Evolutionary conservation across 331 rosid species (phyloP).

Genomic region (Dryas integrifolia): DNA sequence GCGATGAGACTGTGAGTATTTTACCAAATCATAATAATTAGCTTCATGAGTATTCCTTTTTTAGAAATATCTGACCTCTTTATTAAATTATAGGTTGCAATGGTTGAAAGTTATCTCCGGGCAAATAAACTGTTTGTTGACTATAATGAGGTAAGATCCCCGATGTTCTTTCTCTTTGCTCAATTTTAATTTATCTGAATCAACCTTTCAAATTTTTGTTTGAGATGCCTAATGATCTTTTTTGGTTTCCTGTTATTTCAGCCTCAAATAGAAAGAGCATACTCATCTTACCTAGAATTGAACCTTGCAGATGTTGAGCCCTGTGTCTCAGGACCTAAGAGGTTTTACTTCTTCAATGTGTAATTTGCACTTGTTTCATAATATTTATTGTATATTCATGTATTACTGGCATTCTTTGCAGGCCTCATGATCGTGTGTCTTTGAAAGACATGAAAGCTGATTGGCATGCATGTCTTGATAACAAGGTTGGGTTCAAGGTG

Average conservation of each 20-base stretch:
- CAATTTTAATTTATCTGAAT: neutral
- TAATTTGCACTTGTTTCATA: neutral
- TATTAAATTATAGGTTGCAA: conserved; percentile 58
- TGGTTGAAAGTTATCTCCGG: conserved; percentile 91
- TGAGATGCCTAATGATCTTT: conserved; percentile 21
- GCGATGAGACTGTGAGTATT: conserved; percentile 78
- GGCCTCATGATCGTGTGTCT: conserved; percentile 86
- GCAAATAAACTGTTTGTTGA: conserved; percentile 89
- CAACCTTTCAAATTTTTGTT: neutral
- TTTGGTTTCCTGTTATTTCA: conserved; percentile 24
- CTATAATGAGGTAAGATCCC: conserved; percentile 66
- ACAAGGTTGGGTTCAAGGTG: conserved; percentile 91
- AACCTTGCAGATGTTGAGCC: conserved; percentile 78
- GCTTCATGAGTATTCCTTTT: conserved; percentile 23
- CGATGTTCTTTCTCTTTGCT: neutral
- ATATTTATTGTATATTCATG: neutral
- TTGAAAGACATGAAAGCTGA: conserved; percentile 81
- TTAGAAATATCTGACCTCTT: conserved; percentile 25
- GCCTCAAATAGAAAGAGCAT: conserved; percentile 86
- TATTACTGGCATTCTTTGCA: conserved; percentile 29
- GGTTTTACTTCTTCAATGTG: conserved; percentile 39
- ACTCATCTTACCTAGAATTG: conserved; percentile 87
- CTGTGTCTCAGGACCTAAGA: conserved; percentile 93
- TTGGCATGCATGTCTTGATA: conserved; percentile 88
- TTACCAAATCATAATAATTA: conserved; percentile 7